A percentile compares a stretch with the other conserved stretches of the same genome.
Conservation (phyloP, 2,329 filamentous ascomycete species). For the Colletotrichum caudatum region DNA sequence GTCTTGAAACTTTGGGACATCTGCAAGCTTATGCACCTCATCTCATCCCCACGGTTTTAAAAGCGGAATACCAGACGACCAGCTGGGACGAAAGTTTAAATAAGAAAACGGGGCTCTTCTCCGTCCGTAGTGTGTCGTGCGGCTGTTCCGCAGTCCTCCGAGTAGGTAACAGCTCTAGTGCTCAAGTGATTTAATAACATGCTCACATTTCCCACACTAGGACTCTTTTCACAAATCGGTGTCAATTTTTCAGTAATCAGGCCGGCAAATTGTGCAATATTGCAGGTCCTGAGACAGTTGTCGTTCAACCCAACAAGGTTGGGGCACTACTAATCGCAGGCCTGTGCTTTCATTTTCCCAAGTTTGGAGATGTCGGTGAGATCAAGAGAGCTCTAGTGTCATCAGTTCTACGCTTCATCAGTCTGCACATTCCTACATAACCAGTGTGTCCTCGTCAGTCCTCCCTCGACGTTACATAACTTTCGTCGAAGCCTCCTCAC, state of each 20-base stretch:
- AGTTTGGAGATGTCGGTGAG: neutral
- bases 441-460: neutral
- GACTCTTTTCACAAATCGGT: neutral
- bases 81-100: neutral
- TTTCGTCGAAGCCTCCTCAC: slow-evolving; percentile 1
- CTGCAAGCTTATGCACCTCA: slow-evolving; percentile 25
- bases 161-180: neutral
- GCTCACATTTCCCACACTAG: rapidly evolving
- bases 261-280: neutral
- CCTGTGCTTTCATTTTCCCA: neutral
- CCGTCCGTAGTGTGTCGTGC: neutral
- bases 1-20: slow-evolving; percentile 23
- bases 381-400: neutral
- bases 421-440: too few species aligned
- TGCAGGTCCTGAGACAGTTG: neutral
- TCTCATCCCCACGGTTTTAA: slow-evolving; percentile 26
- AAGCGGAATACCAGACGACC: slow-evolving; percentile 14
- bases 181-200: neutral
- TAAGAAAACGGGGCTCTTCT: too few species aligned
- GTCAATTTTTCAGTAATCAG: too few species aligned
- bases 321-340: neutral
- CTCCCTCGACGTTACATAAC: neutral
- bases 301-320: neutral
- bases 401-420: too few species aligned
- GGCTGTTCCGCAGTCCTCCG: neutral